phyloP scores from a whole-genome alignment of 2,329 filamentous ascomycete species.

The Aureobasidium sp. region DNA sequence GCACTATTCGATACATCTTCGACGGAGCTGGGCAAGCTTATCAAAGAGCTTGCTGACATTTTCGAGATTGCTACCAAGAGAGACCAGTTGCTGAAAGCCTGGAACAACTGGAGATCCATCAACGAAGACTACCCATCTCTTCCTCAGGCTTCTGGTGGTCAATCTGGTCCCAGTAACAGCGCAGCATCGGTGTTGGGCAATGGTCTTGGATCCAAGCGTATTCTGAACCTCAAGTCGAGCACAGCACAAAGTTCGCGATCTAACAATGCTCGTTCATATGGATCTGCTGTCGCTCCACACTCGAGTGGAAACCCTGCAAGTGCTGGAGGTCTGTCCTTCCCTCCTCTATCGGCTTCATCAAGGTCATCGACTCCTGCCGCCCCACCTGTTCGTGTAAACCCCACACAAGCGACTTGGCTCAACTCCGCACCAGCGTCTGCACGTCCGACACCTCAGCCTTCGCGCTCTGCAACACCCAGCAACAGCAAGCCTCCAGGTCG shows the following conservation, averaged over 20 bases:
- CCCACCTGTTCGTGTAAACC: constrained; percentile 19
- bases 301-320: constrained; percentile 4
- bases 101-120: constrained; percentile 93
- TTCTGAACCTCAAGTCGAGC: constrained; percentile 62
- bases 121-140: constrained; percentile 92
- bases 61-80: constrained; percentile 77
- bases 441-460: constrained; percentile 28
- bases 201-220: constrained; percentile 52
- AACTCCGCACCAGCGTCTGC: constrained; percentile 24
- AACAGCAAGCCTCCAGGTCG: constrained; percentile 24
- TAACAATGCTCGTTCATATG: constrained; percentile 44
- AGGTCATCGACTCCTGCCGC: constrained; percentile 4
- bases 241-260: constrained; percentile 61
- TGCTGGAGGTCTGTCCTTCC: constrained; percentile 20
- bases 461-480: constrained; percentile 29
- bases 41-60: constrained; percentile 86
- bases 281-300: constrained; percentile 32
- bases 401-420: constrained; percentile 25
- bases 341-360: constrained; percentile 14
- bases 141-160: constrained; percentile 60
- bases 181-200: constrained; percentile 38
- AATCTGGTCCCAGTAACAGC: constrained; percentile 51
- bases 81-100: constrained; percentile 68
- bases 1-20: constrained; percentile 74
- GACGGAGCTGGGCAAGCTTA: constrained; percentile 74